phyloP scores from a whole-genome alignment of 2,329 filamentous ascomycete species.

The Neofusicoccum umdonicola region DNA sequence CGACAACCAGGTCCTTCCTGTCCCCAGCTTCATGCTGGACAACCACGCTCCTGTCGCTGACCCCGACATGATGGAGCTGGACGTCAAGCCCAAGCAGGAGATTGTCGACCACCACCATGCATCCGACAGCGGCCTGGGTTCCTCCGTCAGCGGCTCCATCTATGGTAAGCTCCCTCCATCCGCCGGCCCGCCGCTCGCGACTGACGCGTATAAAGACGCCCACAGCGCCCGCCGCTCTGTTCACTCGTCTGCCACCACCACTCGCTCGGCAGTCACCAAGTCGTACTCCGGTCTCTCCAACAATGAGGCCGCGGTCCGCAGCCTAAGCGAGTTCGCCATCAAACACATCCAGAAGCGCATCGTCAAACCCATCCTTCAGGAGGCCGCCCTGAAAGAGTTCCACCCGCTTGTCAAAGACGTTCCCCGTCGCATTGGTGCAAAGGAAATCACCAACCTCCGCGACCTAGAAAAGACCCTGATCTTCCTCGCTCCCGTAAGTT shows the following conservation, averaged over 20 bases:
- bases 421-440: conserved; percentile 74
- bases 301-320: conserved; percentile 49
- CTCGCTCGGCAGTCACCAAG: conserved; percentile 43
- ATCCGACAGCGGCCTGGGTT: conserved; percentile 85
- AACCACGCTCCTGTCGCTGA: conserved; percentile 30
- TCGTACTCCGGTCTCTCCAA: conserved; percentile 41
- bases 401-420: conserved; percentile 75
- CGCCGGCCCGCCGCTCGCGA: conserved; percentile 19
- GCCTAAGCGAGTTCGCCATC: conserved; percentile 67
- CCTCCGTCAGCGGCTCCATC: conserved; percentile 66
- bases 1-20: conserved; percentile 49
- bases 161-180: conserved; percentile 34
- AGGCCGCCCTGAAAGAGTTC: conserved; percentile 73
- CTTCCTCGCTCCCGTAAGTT: conserved; percentile 90
- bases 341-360: conserved; percentile 79
- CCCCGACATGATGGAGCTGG: conserved; percentile 37
- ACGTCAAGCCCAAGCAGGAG: conserved; percentile 46
- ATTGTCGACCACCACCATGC: conserved; percentile 58
- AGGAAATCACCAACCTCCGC: conserved; percentile 84
- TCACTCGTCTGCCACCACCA: conserved; percentile 36
- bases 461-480: conserved; percentile 93
- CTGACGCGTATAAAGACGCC: conserved; percentile 38
- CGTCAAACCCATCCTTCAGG: conserved; percentile 70
- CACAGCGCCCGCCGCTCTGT: conserved; percentile 32
- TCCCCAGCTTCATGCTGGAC: conserved; percentile 46